These are phyloP conservation scores for Sporothrix brunneoviolacea DNA, from an alignment of 2,329 filamentous ascomycete species.

Conservation along the genomic window DNA sequence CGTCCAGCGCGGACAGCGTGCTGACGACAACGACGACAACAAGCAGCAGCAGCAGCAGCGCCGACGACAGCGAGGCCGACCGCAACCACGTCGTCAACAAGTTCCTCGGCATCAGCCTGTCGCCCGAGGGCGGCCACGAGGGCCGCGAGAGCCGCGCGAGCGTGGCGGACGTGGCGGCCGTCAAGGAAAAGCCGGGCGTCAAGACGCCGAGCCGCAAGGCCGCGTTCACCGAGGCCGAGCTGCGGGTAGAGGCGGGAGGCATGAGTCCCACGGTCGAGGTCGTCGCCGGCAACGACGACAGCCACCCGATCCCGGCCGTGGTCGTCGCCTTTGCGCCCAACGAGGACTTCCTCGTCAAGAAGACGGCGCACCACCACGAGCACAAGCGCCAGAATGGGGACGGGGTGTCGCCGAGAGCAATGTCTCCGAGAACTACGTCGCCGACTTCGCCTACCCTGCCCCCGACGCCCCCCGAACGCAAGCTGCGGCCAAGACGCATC, in stretches of 20 bases:
- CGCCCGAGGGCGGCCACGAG: constrained; percentile 55
- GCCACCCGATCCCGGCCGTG: constrained; percentile 6
- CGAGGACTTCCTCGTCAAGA: not conserved
- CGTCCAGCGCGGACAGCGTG: constrained; percentile 1
- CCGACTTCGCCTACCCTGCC: not conserved
- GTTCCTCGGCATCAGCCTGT: constrained; percentile 64
- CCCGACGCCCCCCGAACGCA: constrained; percentile 13
- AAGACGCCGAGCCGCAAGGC: constrained; percentile 66
- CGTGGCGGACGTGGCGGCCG: constrained; percentile 69
- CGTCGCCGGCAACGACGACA: too few relatives aligned
- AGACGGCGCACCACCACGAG: not conserved
- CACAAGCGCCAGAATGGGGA: too few relatives aligned
- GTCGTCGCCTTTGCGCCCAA: constrained; percentile 1
- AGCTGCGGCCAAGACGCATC: constrained; percentile 35
- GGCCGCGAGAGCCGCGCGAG: constrained; percentile 66
- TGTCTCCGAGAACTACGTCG: not conserved
- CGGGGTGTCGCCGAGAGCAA: too few relatives aligned
- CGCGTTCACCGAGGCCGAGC: constrained; percentile 18
- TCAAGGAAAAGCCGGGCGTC: constrained; percentile 75
- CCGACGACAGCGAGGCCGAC: constrained; percentile 3
- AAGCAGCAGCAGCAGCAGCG: constrained; percentile 15
- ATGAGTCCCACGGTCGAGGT: too few relatives aligned
- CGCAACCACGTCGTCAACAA: constrained; percentile 42
- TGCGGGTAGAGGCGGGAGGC: not conserved
- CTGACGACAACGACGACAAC: not conserved